Conservation (phyloP, 2,329 filamentous ascomycete species). For the Pseudogymnoascus sp. region DNA sequence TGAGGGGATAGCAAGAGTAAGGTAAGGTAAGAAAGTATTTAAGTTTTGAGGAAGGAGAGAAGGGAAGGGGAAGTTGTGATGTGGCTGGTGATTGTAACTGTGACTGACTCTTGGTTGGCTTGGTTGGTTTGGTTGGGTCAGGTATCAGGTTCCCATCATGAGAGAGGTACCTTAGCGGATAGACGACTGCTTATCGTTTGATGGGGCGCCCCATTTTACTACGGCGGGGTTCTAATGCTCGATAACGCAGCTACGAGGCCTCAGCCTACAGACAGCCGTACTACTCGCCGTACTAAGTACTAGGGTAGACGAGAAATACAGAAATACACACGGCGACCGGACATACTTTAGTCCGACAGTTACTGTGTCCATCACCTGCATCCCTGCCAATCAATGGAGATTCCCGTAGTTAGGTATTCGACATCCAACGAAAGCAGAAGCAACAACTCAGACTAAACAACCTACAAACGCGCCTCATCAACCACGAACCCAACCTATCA, state of each 20-base stretch:
- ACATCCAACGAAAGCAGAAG: conserved; percentile 5
- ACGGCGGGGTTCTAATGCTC: not conserved
- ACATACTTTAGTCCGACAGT: not conserved
- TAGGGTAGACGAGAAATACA: not conserved
- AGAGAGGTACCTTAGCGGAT: conserved; percentile 6
- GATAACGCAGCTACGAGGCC: not conserved
- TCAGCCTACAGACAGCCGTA: too few relatives aligned
- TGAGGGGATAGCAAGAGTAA: not conserved
- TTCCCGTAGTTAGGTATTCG: conserved; percentile 5
- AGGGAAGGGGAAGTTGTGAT: not conserved
- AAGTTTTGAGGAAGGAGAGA: not conserved
- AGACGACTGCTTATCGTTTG: not conserved
- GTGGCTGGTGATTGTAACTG: not conserved
- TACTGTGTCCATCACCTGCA: not conserved
- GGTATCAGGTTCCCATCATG: not conserved
- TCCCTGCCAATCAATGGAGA: not conserved
- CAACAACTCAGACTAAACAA: conserved; percentile 8
- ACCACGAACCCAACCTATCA: conserved; percentile 7
- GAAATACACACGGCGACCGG: not conserved
- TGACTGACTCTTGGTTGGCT: not conserved
- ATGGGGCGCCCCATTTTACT: not conserved
- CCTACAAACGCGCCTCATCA: conserved; percentile 11
- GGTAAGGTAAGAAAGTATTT: not conserved
- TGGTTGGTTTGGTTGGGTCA: not conserved
- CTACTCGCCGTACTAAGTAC: too few relatives aligned